Conservation (phyloP, 2,329 filamentous ascomycete genomes). For the Cadophora malorum region DNA sequence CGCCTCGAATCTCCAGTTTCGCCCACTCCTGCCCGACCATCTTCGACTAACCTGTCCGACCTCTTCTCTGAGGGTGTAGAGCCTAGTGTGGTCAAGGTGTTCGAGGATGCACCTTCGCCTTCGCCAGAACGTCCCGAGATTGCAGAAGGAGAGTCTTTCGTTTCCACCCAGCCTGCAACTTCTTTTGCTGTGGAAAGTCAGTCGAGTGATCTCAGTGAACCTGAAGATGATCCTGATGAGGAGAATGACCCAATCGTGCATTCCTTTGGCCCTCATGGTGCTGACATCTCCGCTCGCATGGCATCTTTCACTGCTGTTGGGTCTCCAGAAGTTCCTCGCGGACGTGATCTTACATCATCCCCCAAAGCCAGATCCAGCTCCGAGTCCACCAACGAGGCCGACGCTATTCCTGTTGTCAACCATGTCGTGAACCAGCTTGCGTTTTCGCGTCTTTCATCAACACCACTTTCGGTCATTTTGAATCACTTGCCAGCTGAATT, state of each 20-base stretch:
- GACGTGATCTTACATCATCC: constrained; percentile 38
- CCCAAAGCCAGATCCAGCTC: constrained; percentile 37
- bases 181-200: constrained; percentile 39
- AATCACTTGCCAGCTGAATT: constrained; percentile 78
- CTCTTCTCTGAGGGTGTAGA: constrained; percentile 52
- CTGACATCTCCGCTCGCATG: constrained; percentile 82
- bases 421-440: constrained; percentile 96
- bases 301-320: constrained; percentile 73
- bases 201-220: constrained; percentile 62
- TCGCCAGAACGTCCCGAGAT: constrained; percentile 53
- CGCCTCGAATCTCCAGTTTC: constrained; percentile 79
- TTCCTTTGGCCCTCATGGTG: constrained; percentile 89
- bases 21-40: constrained; percentile 57
- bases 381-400: constrained; percentile 48
- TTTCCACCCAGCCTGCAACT: constrained; percentile 40
- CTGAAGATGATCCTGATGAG: constrained; percentile 77
- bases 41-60: constrained; percentile 35
- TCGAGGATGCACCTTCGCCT: constrained; percentile 70
- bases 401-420: constrained; percentile 65
- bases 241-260: constrained; percentile 94
- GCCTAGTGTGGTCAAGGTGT: constrained; percentile 66
- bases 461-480: constrained; percentile 87
- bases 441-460: constrained; percentile 90
- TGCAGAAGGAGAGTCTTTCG: constrained; percentile 34
- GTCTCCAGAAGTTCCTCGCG: constrained; percentile 62